Percentiles rank a stretch among this genome's conserved stretches.
phyloP scores from a whole-genome alignment of 257 asterid species.

The Nicotiana paniculata region DNA sequence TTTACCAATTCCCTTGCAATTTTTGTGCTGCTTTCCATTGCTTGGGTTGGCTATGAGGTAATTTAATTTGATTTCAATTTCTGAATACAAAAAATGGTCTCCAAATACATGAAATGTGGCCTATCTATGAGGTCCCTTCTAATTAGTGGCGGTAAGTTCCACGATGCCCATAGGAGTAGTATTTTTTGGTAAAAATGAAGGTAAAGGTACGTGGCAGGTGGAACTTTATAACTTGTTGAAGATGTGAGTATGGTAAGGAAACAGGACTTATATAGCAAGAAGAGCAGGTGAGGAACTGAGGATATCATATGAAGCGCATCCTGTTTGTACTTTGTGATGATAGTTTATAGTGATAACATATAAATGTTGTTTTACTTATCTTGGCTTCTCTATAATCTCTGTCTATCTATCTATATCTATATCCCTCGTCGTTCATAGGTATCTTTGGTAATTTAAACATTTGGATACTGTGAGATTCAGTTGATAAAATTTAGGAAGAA shows the following conservation, averaged over 20 bases:
- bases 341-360: background rate
- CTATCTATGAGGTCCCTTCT: background rate
- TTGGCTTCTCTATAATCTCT: background rate
- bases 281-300: background rate
- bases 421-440: background rate
- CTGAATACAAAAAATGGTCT: background rate
- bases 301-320: background rate
- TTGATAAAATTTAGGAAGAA: background rate
- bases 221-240: background rate
- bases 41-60: conserved; percentile 54
- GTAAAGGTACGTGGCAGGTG: background rate
- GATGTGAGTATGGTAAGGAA: background rate
- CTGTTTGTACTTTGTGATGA: background rate
- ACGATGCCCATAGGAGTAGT: background rate
- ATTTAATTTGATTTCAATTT: background rate
- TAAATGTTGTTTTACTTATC: background rate
- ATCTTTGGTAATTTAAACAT: background rate
- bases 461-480: background rate
- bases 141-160: background rate
- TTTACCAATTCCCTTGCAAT: conserved; percentile 39
- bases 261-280: background rate
- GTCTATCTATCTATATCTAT: background rate
- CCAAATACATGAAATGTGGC: background rate
- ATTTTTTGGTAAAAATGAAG: background rate
- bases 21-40: conserved; percentile 38